Percentiles rank a stretch among this genome's conserved stretches.
phyloP scores from a whole-genome alignment of 2,329 filamentous ascomycete species.

The Colletotrichum euphorbiae region DNA sequence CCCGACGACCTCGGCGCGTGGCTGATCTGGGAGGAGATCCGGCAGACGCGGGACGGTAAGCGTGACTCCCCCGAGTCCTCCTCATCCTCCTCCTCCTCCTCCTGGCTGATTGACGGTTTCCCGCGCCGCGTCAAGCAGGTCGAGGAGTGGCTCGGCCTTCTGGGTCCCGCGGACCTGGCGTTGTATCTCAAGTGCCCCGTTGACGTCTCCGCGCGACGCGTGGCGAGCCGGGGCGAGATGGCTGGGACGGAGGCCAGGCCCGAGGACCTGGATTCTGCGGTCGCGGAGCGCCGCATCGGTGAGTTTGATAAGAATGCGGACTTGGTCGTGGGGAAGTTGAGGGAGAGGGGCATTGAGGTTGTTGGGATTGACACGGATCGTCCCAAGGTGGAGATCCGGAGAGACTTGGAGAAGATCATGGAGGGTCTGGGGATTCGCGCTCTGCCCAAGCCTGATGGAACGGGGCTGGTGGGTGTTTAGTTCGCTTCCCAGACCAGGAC shows the following conservation, averaged over 20 bases:
- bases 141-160: background rate
- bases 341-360: conserved; percentile 1
- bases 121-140: conserved; percentile 2
- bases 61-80: too few relatives aligned
- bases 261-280: background rate
- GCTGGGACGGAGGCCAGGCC: background rate
- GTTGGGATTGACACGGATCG: background rate
- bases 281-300: background rate
- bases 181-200: background rate
- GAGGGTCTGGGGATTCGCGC: too few relatives aligned
- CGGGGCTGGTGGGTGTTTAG: too few relatives aligned
- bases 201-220: background rate
- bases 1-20: background rate
- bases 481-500: too few relatives aligned
- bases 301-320: conserved; percentile 7
- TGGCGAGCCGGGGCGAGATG: background rate
- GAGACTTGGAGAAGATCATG: conserved; percentile 1
- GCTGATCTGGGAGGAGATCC: background rate
- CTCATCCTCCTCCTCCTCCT: too few relatives aligned
- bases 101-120: conserved; percentile 6
- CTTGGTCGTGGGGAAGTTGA: background rate
- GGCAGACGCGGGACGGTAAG: too few relatives aligned
- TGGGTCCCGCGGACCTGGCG: background rate
- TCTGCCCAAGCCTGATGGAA: too few relatives aligned
- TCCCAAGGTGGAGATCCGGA: background rate